phyloP scores from a whole-genome alignment of 2,329 filamentous ascomycete genomes.

The Paramyrothecium roridum region DNA sequence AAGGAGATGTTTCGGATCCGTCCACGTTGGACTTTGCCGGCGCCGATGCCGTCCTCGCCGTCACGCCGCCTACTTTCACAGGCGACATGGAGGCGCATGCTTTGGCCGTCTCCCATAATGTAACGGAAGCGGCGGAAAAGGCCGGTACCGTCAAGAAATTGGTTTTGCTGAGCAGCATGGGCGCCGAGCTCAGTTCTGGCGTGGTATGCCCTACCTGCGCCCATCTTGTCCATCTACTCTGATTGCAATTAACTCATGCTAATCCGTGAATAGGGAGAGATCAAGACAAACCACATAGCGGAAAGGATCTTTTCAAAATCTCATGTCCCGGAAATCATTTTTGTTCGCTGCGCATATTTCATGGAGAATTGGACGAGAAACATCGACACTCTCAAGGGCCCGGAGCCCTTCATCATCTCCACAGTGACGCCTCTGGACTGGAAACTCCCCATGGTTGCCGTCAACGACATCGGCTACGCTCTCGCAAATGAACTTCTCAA shows the following conservation, averaged over 20 bases:
- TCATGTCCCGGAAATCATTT: slow-evolving; percentile 18
- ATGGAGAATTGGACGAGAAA: slow-evolving; percentile 34
- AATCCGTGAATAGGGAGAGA: slow-evolving; percentile 25
- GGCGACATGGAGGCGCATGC: slow-evolving; percentile 17
- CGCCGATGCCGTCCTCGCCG: slow-evolving; percentile 23
- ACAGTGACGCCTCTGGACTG: slow-evolving; percentile 28
- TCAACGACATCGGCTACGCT: slow-evolving; percentile 16
- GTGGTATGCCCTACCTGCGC: slow-evolving; percentile 17
- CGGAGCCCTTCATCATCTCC: slow-evolving; percentile 27
- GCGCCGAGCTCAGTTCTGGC: slow-evolving; percentile 27
- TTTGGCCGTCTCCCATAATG: slow-evolving; percentile 18
- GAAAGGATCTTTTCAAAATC: slow-evolving; percentile 17
- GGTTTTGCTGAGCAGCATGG: slow-evolving; percentile 25
- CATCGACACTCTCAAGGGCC: slow-evolving; percentile 18
- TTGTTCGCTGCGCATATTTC: slow-evolving; percentile 31
- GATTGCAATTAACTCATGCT: background rate
- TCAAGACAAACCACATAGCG: slow-evolving; percentile 29
- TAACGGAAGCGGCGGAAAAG: slow-evolving; percentile 20
- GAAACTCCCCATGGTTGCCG: slow-evolving; percentile 26
- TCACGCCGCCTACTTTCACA: slow-evolving; percentile 25
- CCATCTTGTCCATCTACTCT: background rate
- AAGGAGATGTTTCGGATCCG: slow-evolving; percentile 23
- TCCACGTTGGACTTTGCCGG: slow-evolving; percentile 25
- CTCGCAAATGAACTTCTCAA: slow-evolving; percentile 21
- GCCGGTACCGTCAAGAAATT: slow-evolving; percentile 22